Base-by-base conservation (phyloP, 129 eudicot species). In the Lonicera japonica region DNA sequence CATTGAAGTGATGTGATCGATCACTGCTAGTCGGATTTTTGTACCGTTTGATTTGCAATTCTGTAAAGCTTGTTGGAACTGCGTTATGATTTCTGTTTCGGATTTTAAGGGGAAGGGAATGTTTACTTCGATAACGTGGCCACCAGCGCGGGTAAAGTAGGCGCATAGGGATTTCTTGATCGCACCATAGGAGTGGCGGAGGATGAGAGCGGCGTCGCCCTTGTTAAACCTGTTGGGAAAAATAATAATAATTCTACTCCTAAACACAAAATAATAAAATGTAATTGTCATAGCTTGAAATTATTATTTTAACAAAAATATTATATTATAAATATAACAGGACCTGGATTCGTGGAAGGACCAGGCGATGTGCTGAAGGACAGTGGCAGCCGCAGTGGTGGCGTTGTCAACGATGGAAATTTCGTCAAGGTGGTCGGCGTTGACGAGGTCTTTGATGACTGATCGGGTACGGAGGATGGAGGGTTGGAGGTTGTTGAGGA, bases 341-440 rank as follows among this genome's bases (percentile, higher is more conserved):
- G n/a, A n/a, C n/a, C 12, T 38, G 56, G 65, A 16, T 51, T 69
- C 63, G 52, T 25, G 20, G 64, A 81, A 77, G 11, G 77, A 46
- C 72, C 87, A 58, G 24, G 77, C 53, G 50, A 68, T 29, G 67
- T 77, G 73, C 69, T 74, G 82, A 59, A 81, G 80, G 47, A 81
- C 77, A 41, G 77, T 63, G 52, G 97, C 96, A 29, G 90, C 86
- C 54, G 87, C 87, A 25, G 87, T 81, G 66, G 87, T 81, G 69
- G 87, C 87, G 72, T 81, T 81, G 57, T 81, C 87, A 51, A 81
- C 87, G 62, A 81, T 56, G 66, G 83, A 81, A 72, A 81, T 54
- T 20, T 77, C 83, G 6, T 81, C 83, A 5, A 81, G 65, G 21
- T 58, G 67, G 59, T 71, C 73, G 63, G 87, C 87, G 75, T 81